Base-by-base conservation (phyloP, 257 asterid species). In the Schizonepeta tenuifolia region DNA sequence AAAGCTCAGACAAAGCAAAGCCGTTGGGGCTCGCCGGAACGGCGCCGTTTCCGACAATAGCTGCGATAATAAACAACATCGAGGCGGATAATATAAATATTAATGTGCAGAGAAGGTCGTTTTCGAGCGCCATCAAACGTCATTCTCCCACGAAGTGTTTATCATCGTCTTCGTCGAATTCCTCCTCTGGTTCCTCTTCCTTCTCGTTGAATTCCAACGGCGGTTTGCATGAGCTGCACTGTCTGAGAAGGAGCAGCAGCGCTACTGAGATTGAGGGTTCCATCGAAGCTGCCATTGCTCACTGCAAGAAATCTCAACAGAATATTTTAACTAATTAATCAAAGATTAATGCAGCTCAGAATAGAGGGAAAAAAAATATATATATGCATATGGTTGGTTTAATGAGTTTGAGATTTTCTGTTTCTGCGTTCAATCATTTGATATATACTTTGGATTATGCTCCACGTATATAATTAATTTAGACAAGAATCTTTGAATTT, bases 241-340 rank as follows among this genome's bases (percentile, higher is more conserved):
- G 69, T 12, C 82, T 80, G 7, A 82, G 87, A 78, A 85, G 97
- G 65, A 91, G 92, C 77, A 83, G 91, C 78, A 86, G 90, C 71
- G 90, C 78, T 3, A 83, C 82, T 10, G 96, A 89, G 82, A 71
- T 84, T 49, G 97, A 93, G 74, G 69, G 83, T 1, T 87, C 96
- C 3, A 86, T 93, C 71, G 86, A 93, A 63, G 97, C 90, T 2
- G 98, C 98, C 33, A 93, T 93, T 76, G 97, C 91, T 56, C 92
- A 93, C 65, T 93, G 98, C 86, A 91, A 89, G 81, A 86, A 80
- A 49, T 89, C 97, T 72, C 87, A 87, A 31, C 38, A 11, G 15
- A 13, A 46, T 5, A 4, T 14, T 13, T 15, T 46, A n/a, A n/a
- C n/a, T 44, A 13, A 44, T 44, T 44, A 13, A 31, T 31, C 36